These are phyloP conservation scores for Leishmania turanica DNA, from an alignment of 208 protist species.

Conservation along the genomic window DNA sequence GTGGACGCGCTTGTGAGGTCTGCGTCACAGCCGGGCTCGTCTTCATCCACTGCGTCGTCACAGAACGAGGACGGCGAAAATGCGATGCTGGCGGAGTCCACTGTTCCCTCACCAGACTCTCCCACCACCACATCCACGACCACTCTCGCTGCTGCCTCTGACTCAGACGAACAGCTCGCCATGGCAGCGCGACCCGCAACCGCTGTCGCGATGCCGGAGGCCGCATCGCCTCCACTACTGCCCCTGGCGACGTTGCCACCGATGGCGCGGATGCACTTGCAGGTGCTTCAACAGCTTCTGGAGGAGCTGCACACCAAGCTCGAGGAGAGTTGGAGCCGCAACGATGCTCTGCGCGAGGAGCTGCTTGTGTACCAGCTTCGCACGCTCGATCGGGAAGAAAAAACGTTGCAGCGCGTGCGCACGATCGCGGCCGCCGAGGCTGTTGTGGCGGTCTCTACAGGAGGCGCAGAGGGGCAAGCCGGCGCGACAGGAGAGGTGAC, in stretches of 20 bases:
- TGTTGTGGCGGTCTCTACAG: not conserved
- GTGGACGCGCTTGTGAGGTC: slow-evolving; percentile 23
- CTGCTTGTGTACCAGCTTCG: slow-evolving; percentile 34
- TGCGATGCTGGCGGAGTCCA: not conserved
- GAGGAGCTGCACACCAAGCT: slow-evolving; percentile 36
- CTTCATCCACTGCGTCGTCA: not conserved
- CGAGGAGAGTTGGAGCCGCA: slow-evolving; percentile 37
- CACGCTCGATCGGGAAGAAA: slow-evolving; percentile 29
- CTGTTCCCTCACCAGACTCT: not conserved
- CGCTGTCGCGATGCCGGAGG: not conserved
- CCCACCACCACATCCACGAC: not conserved
- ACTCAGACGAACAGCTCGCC: not conserved
- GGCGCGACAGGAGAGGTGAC: not conserved
- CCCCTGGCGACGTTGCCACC: too few species aligned
- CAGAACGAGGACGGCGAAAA: not conserved
- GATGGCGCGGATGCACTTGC: slow-evolving; percentile 17
- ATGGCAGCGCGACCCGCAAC: not conserved
- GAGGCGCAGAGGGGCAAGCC: not conserved
- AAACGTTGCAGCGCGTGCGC: slow-evolving; percentile 10
- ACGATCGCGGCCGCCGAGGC: slow-evolving; percentile 1
- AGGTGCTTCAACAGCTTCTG: slow-evolving; percentile 23
- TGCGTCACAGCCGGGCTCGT: slow-evolving; percentile 1
- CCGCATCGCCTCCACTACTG: not conserved
- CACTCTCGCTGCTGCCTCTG: not conserved
- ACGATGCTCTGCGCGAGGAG: slow-evolving; percentile 35